phyloP scores from a whole-genome alignment of 768 basidiomycete species.

The Boletus pseudopeckii region DNA sequence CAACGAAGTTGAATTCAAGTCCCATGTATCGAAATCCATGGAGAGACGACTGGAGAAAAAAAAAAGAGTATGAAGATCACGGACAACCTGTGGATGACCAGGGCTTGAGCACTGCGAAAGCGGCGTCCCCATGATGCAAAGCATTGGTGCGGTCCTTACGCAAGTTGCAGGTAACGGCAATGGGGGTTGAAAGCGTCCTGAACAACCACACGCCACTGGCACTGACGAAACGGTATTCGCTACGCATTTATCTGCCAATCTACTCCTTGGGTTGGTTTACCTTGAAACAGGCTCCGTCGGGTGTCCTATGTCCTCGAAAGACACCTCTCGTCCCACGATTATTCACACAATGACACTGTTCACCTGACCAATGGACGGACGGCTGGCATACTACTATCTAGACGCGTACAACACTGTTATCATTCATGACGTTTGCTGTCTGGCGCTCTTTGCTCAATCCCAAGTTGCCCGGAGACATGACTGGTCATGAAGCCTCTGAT shows the following conservation, averaged over 20 bases:
- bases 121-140: background rate
- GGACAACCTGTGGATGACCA: background rate
- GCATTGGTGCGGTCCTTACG: background rate
- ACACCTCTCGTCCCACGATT: background rate
- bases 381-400: background rate
- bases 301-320: background rate
- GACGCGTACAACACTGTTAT: background rate
- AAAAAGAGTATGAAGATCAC: background rate
- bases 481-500: background rate
- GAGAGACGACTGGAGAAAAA: too few relatives aligned
- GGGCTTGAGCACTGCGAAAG: background rate
- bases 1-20: background rate
- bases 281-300: background rate
- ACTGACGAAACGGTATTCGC: background rate
- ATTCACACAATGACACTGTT: background rate
- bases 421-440: slow-evolving; percentile 1
- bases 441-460: slow-evolving; percentile 2
- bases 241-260: background rate
- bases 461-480: slow-evolving; percentile 15
- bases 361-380: background rate
- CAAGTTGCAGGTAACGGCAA: background rate
- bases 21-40: background rate
- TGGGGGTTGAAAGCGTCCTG: too few relatives aligned
- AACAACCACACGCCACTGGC: too few relatives aligned
- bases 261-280: background rate